Evolutionary conservation across 495 filamentous ascomycete species (phyloP).

Genomic region (Penicillium longicatenatum): DNA sequence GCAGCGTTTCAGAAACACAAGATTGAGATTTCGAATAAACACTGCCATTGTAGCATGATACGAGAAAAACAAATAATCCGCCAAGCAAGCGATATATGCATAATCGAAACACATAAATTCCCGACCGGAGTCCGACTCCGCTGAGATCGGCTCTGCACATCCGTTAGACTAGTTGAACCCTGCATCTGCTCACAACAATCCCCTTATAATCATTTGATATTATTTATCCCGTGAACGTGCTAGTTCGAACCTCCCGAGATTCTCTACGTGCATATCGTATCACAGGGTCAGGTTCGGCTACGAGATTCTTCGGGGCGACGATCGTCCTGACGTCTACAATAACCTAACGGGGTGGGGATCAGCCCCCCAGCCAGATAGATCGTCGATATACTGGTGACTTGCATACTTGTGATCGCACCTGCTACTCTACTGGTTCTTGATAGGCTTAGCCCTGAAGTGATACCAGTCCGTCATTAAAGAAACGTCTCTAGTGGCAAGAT

Average conservation of each 20-base stretch:
- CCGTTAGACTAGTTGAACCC: conserved; percentile 12
- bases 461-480: neutral
- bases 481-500: neutral
- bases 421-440: neutral
- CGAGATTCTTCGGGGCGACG: conserved; percentile 14
- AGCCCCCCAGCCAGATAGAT: conserved; percentile 2
- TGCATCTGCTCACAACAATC: neutral
- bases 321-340: conserved; percentile 16
- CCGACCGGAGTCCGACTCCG: conserved; percentile 18
- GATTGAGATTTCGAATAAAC: neutral
- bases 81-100: neutral
- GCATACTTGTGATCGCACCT: conserved; percentile 1
- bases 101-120: neutral
- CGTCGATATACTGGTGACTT: neutral
- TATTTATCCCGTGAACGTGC: neutral
- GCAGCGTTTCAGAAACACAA: neutral
- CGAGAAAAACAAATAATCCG: neutral
- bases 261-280: neutral
- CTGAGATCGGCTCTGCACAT: conserved; percentile 13
- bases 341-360: conserved; percentile 14
- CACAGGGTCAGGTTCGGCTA: neutral
- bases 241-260: neutral
- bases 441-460: neutral
- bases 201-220: neutral
- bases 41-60: neutral